Conservation (phyloP, 2,329 filamentous ascomycete species). For the Dactylella cylindrospora region DNA sequence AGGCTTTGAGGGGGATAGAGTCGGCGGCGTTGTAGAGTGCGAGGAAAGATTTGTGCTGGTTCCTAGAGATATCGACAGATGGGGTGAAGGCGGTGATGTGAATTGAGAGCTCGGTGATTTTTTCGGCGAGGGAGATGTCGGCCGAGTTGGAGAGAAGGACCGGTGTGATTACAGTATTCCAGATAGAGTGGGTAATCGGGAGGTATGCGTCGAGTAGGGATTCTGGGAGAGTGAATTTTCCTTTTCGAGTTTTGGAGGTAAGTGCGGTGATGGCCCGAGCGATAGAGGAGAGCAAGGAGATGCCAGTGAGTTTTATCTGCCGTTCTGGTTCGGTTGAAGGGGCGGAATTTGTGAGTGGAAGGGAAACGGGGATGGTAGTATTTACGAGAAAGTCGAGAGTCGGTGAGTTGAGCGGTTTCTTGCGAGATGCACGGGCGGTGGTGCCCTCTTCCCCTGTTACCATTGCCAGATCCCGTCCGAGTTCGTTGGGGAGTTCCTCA, state of each 20-base stretch:
- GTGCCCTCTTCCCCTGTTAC: conserved; percentile 58
- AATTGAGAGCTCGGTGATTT: conserved; percentile 67
- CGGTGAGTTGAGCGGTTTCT: conserved; percentile 21
- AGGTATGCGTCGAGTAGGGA: conserved; percentile 63
- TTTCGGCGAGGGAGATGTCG: conserved; percentile 64
- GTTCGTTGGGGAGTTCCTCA: conserved; percentile 62
- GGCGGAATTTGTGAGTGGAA: conserved; percentile 56
- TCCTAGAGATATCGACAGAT: conserved; percentile 44
- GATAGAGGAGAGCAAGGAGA: conserved; percentile 67
- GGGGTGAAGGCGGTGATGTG: conserved; percentile 61
- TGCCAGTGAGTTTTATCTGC: conserved; percentile 58
- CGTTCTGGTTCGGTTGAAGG: conserved; percentile 52
- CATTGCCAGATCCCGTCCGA: conserved; percentile 67
- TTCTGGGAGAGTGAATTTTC: conserved; percentile 22
- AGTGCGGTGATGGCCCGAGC: conserved; percentile 60
- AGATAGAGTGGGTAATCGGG: conserved; percentile 60
- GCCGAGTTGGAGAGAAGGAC: conserved; percentile 64
- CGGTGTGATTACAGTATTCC: conserved; percentile 60
- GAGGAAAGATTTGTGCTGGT: conserved; percentile 66
- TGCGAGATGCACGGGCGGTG: conserved; percentile 46
- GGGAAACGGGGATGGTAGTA: conserved; percentile 57
- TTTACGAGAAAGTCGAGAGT: conserved; percentile 58
- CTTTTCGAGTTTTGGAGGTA: conserved; percentile 20
- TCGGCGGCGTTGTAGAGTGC: conserved; percentile 62
- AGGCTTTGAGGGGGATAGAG: conserved; percentile 23